Conservation (phyloP, 805 yeast genomes). For the Saccharomycopsis synnaedendra region DNA sequence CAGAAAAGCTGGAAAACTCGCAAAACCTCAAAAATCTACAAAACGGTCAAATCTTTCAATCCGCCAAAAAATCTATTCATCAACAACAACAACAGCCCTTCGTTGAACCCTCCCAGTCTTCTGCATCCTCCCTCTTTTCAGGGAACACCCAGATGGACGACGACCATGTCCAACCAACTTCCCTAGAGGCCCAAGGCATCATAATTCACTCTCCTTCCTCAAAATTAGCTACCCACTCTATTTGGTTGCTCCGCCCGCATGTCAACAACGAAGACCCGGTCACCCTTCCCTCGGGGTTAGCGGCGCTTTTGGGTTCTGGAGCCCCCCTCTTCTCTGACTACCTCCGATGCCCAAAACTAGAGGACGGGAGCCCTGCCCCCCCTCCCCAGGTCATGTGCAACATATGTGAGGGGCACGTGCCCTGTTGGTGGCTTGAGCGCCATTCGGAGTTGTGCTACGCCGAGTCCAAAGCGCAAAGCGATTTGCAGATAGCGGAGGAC, state of each 20-base stretch:
- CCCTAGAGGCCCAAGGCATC: constrained; percentile 87
- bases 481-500: constrained; percentile 67
- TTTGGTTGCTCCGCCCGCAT: constrained; percentile 88
- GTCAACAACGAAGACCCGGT: constrained; percentile 39
- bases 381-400: constrained; percentile 80
- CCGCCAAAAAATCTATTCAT: too few species aligned
- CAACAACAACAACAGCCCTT: background rate
- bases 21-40: too few species aligned
- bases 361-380: constrained; percentile 57
- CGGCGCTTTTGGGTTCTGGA: constrained; percentile 81
- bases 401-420: constrained; percentile 84
- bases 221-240: constrained; percentile 61
- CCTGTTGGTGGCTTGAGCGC: constrained; percentile 92
- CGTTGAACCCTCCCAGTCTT: background rate
- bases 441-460: constrained; percentile 82
- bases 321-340: constrained; percentile 73
- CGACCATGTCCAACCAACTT: background rate
- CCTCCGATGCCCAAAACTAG: constrained; percentile 33
- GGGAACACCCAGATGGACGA: constrained; percentile 56
- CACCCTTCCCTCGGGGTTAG: constrained; percentile 57
- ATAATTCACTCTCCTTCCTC: constrained; percentile 53
- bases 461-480: constrained; percentile 75
- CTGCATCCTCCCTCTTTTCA: constrained; percentile 25
- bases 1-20: too few species aligned
- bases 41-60: too few species aligned